phyloP scores from a whole-genome alignment of 495 filamentous ascomycete genomes.

The Elasticomyces elasticus region DNA sequence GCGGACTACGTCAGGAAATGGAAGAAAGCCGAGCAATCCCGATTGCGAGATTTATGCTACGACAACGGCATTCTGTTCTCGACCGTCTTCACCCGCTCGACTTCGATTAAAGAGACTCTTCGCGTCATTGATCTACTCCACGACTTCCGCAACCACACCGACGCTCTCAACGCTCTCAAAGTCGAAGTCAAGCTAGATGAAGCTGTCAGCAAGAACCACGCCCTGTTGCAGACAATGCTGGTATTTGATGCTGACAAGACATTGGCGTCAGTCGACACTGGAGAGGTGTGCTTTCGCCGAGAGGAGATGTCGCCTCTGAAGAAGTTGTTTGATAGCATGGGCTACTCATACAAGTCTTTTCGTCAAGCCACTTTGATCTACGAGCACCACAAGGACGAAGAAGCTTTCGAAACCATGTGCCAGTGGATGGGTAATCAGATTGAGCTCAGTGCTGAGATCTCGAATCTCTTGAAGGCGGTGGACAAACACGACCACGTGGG shows the following conservation, averaged over 20 bases:
- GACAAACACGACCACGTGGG: slow-evolving; percentile 34
- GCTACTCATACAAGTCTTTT: slow-evolving; percentile 49
- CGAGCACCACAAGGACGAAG: slow-evolving; percentile 38
- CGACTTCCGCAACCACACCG: not conserved
- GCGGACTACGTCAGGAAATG: slow-evolving; percentile 40
- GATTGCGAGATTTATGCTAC: slow-evolving; percentile 42
- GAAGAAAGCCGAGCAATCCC: slow-evolving; percentile 41
- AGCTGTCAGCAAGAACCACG: slow-evolving; percentile 22
- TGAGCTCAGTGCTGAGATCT: slow-evolving; percentile 42
- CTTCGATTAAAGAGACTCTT: not conserved
- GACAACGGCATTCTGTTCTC: slow-evolving; percentile 42
- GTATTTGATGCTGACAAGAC: slow-evolving; percentile 53
- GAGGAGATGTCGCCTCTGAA: not conserved
- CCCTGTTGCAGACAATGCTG: slow-evolving; percentile 37
- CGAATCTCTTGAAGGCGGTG: slow-evolving; percentile 35
- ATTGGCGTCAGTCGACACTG: slow-evolving; percentile 45
- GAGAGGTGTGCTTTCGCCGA: slow-evolving; percentile 43
- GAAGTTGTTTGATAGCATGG: not conserved
- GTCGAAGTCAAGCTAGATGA: slow-evolving; percentile 37
- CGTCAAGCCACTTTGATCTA: slow-evolving; percentile 48
- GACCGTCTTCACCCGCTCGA: not conserved
- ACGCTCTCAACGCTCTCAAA: slow-evolving; percentile 30
- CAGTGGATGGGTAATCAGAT: slow-evolving; percentile 37
- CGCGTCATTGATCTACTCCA: not conserved
- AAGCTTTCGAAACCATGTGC: slow-evolving; percentile 42